Percentiles rank a stretch among this genome's conserved stretches.
Evolutionary conservation across 306 rosid genomes (phyloP).

Genomic region (Lupinus albus): DNA sequence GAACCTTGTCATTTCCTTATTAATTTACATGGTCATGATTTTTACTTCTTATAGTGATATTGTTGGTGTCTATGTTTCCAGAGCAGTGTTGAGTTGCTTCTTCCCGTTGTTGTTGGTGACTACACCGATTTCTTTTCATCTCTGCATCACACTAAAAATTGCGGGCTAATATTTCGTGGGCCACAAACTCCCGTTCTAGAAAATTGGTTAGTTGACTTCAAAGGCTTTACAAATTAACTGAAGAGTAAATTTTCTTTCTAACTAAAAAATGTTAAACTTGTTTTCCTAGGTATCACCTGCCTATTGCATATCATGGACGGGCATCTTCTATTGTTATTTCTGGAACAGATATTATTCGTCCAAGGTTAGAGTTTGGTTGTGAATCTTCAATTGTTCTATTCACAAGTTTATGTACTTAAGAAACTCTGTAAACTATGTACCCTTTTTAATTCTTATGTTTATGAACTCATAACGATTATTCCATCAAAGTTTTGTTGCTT

Average conservation of each 20-base stretch:
- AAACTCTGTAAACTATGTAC: not conserved
- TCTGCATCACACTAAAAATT: conserved; percentile 79
- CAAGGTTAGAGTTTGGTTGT: conserved; percentile 58
- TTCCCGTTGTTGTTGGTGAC: conserved; percentile 85
- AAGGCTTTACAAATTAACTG: conserved; percentile 23
- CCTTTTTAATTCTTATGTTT: conserved; percentile 23
- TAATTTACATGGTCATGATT: conserved; percentile 21
- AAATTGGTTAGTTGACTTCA: conserved; percentile 60
- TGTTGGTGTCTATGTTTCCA: conserved; percentile 43
- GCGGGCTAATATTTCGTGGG: conserved; percentile 86
- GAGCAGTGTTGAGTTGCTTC: conserved; percentile 71
- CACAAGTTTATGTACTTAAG: not conserved
- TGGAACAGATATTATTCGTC: conserved; percentile 82
- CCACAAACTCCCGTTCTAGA: conserved; percentile 61
- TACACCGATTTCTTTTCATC: conserved; percentile 91
- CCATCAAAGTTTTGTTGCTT: conserved; percentile 19
- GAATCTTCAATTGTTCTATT: conserved; percentile 3
- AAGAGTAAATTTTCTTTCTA: not conserved
- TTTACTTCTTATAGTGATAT: conserved; percentile 21
- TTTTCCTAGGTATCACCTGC: conserved; percentile 77
- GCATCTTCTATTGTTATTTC: conserved; percentile 93
- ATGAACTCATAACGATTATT: conserved; percentile 14
- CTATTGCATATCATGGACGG: conserved; percentile 94
- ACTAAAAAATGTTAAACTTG: conserved; percentile 5
- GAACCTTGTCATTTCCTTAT: conserved; percentile 14